These are phyloP conservation scores for Fusarium subglutinans DNA, from an alignment of 2,329 filamentous ascomycete genomes.

Conservation along the genomic window DNA sequence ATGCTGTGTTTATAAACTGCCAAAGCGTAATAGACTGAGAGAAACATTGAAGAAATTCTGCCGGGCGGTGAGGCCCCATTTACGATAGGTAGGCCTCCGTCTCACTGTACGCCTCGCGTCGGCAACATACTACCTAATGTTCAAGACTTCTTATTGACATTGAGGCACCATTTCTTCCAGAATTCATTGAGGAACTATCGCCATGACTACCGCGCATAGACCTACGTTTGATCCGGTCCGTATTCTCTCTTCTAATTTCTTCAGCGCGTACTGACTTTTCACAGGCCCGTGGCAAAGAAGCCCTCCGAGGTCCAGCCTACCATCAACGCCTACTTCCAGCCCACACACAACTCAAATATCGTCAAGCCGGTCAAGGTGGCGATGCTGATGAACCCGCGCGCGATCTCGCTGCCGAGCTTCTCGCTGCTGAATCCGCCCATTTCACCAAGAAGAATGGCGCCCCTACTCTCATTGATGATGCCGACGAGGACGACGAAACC, in stretches of 20 bases:
- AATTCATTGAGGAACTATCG: conserved; percentile 12
- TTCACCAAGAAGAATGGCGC: conserved; percentile 81
- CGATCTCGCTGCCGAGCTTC: conserved; percentile 88
- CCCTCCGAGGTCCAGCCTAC: conserved; percentile 90
- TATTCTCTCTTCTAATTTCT: not conserved
- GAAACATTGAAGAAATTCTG: conserved; percentile 53
- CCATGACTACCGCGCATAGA: conserved; percentile 76
- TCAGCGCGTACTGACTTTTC: conserved; percentile 39
- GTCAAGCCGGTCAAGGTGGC: conserved; percentile 88
- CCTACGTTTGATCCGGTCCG: conserved; percentile 95
- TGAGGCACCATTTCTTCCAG: not conserved
- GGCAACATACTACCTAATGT: not conserved
- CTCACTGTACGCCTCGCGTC: conserved; percentile 5
- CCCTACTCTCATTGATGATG: conserved; percentile 56
- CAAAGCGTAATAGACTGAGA: conserved; percentile 12
- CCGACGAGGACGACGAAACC: conserved; percentile 58
- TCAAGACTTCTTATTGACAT: not conserved
- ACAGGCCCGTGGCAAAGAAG: conserved; percentile 92
- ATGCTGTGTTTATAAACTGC: not conserved
- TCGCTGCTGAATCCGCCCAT: conserved; percentile 87
- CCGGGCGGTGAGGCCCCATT: conserved; percentile 55
- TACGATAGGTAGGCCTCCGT: conserved; percentile 8
- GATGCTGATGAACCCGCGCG: conserved; percentile 71
- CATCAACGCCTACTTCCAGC: conserved; percentile 95
- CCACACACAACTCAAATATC: conserved; percentile 90